These are phyloP conservation scores for Lagerstroemia speciosa DNA, from an alignment of 345 rosid species.

Conservation along the genomic window DNA sequence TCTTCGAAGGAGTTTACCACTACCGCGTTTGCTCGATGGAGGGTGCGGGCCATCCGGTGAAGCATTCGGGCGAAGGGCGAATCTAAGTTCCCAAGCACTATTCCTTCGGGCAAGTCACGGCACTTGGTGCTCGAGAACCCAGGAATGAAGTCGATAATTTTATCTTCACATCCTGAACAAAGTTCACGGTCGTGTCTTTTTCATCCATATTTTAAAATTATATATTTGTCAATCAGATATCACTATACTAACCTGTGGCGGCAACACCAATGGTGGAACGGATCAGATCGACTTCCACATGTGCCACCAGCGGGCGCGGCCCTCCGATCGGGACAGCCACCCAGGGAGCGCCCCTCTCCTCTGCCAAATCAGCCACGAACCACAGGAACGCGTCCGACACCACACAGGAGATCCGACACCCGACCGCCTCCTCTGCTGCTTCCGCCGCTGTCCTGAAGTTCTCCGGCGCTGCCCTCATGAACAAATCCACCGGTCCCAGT, in stretches of 20 bases:
- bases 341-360: constrained; percentile 34
- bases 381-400: constrained; percentile 32
- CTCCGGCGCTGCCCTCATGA: constrained; percentile 25
- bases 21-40: constrained; percentile 33
- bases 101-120: constrained; percentile 24
- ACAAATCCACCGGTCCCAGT: constrained; percentile 14
- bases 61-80: constrained; percentile 19
- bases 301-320: constrained; percentile 30
- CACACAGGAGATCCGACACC: constrained; percentile 20
- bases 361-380: constrained; percentile 27
- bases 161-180: constrained; percentile 19
- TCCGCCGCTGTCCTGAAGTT: constrained; percentile 18
- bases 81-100: constrained; percentile 4
- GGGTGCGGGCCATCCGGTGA: constrained; percentile 21
- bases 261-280: neutral
- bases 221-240: no score
- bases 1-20: constrained; percentile 31
- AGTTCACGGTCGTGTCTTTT: neutral
- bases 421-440: constrained; percentile 13
- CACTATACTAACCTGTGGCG: no score
- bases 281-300: constrained; percentile 27
- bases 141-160: constrained; percentile 28
- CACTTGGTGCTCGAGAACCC: constrained; percentile 23
- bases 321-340: constrained; percentile 28
- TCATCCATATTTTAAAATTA: no score